These are phyloP conservation scores for Chalara sp. DNA, from an alignment of 2,329 filamentous ascomycete genomes.

Conservation along the genomic window DNA sequence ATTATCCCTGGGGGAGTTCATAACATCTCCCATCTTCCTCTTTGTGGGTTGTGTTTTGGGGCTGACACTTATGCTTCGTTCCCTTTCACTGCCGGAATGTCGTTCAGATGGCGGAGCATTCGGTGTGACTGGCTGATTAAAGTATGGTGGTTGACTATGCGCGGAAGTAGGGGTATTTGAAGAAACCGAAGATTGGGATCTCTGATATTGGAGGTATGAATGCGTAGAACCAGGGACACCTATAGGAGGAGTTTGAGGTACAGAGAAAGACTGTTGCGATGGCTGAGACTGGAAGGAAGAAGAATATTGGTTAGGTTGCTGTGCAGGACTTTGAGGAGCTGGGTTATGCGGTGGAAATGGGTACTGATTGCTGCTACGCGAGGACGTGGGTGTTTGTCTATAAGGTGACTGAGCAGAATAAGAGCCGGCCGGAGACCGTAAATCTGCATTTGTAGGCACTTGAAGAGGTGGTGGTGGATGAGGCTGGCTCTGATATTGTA, in stretches of 20 bases:
- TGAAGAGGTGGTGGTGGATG: conserved; percentile 35
- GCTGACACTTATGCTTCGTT: conserved; percentile 67
- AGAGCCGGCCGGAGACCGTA: conserved; percentile 36
- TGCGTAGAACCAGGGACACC: conserved; percentile 24
- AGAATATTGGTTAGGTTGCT: conserved; percentile 23
- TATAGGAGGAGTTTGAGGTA: conserved; percentile 27
- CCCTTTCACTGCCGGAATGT: conserved; percentile 58
- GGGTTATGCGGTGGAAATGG: conserved; percentile 23
- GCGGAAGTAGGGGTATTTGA: conserved; percentile 55
- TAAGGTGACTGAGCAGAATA: conserved; percentile 29
- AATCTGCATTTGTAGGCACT: conserved; percentile 29
- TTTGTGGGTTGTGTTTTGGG: conserved; percentile 57
- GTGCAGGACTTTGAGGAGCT: conserved; percentile 26
- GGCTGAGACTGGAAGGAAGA: conserved; percentile 13
- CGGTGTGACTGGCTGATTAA: conserved; percentile 27
- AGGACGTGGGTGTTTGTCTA: conserved; percentile 24
- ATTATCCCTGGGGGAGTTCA: conserved; percentile 14
- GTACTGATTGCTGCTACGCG: conserved; percentile 22
- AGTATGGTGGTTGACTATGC: conserved; percentile 50
- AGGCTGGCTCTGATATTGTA: conserved; percentile 24
- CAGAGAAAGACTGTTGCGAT: conserved; percentile 24
- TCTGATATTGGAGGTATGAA: conserved; percentile 32
- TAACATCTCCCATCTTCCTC: conserved; percentile 24
- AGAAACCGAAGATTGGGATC: conserved; percentile 53
- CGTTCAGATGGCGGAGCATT: conserved; percentile 35